Evolutionary conservation across 305 asterid genomes (phyloP).

Genomic region (Caryopteris hybrid): DNA sequence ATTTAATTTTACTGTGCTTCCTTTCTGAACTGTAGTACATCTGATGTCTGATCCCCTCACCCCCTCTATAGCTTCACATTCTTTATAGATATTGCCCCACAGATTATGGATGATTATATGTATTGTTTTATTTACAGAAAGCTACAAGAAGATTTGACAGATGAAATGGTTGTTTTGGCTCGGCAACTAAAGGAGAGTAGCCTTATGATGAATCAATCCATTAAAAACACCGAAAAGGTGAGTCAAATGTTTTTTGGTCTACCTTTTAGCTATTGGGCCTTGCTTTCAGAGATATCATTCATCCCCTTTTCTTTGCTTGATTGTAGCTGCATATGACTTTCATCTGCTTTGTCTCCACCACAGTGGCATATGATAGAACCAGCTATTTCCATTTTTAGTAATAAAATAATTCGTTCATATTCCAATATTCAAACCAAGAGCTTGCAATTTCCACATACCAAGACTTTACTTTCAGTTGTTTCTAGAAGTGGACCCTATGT

Average conservation of each 20-base stretch:
- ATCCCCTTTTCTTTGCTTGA: not conserved
- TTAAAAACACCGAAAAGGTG: constrained; percentile 79
- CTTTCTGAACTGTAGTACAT: no score
- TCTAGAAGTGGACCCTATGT: no score
- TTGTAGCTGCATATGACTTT: not conserved
- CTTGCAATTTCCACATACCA: no score
- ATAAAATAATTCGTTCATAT: no score
- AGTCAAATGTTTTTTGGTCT: constrained; percentile 17
- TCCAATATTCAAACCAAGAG: no score
- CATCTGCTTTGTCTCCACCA: not conserved
- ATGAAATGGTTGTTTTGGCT: constrained; percentile 90
- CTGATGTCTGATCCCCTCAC: no score
- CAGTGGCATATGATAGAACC: not conserved
- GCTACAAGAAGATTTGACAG: constrained; percentile 87
- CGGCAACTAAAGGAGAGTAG: constrained; percentile 85
- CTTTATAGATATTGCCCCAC: no score
- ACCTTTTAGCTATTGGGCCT: not conserved
- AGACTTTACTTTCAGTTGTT: no score
- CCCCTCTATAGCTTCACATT: no score
- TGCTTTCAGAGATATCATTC: not conserved
- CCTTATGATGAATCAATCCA: constrained; percentile 73
- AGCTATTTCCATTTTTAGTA: not conserved
- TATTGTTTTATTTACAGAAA: constrained; percentile 46
- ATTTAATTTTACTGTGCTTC: no score
- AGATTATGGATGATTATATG: not conserved